Percentiles rank a stretch among this genome's conserved stretches.
Evolutionary conservation across 1,284 basidiomycete genomes (phyloP).

Genomic region (Tremellales sp.): DNA sequence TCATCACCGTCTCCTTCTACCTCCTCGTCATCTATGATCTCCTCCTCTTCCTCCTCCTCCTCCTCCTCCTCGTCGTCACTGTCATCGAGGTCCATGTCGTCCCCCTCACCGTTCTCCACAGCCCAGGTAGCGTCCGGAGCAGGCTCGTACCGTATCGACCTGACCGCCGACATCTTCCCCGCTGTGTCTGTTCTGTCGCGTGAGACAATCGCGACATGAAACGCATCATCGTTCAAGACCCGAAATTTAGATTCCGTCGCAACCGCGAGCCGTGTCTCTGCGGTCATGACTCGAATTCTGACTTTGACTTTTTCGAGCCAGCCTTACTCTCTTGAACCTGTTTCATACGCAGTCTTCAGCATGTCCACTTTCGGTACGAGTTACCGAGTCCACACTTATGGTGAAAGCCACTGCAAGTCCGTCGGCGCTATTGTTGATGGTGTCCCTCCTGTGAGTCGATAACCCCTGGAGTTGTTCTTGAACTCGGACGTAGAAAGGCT

Average conservation of each 20-base stretch:
- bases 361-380: slow-evolving; percentile 92
- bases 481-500: background rate
- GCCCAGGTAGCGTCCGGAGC: background rate
- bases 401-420: slow-evolving; percentile 94
- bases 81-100: background rate
- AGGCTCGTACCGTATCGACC: background rate
- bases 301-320: no score
- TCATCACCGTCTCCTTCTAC: background rate
- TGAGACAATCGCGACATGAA: background rate
- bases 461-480: background rate
- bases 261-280: no score
- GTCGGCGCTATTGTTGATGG: slow-evolving; percentile 98
- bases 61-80: slow-evolving; percentile 4
- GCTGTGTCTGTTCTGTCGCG: background rate
- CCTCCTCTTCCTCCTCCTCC: background rate
- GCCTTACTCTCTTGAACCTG: background rate
- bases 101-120: background rate
- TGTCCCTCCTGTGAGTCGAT: slow-evolving; percentile 80
- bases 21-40: background rate
- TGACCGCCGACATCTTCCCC: background rate
- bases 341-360: slow-evolving; percentile 8
- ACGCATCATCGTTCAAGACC: background rate
- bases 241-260: background rate
- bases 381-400: slow-evolving; percentile 95
- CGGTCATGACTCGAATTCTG: no score